A percentile compares a stretch with the other conserved stretches of the same genome.
phyloP scores from a whole-genome alignment of 495 filamentous ascomycete genomes.

The Neurospora sp. region DNA sequence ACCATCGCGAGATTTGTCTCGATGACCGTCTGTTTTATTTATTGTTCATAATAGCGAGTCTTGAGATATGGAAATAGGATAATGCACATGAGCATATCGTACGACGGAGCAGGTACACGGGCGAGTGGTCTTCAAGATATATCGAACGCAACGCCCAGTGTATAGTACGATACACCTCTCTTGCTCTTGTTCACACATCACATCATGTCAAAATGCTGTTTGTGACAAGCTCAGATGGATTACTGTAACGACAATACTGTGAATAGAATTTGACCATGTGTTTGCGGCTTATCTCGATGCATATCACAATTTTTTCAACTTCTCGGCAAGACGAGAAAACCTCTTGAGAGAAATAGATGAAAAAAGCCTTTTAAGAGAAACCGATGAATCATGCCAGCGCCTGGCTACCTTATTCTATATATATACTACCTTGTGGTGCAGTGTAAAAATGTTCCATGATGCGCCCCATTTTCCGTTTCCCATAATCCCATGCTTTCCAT shows the following conservation, averaged over 20 bases:
- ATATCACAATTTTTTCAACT: neutral
- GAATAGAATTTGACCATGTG: neutral
- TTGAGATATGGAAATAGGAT: no score
- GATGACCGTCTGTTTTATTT: no score
- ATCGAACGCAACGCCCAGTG: no score
- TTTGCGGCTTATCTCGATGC: no score
- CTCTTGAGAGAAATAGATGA: no score
- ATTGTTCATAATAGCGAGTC: no score
- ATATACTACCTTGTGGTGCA: neutral
- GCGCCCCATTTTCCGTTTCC: neutral
- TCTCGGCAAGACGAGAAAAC: neutral
- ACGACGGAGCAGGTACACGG: no score
- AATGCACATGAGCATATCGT: no score
- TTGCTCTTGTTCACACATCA: no score
- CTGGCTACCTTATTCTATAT: neutral
- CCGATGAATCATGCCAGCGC: neutral
- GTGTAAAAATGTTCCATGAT: neutral
- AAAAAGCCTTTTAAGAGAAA: neutral
- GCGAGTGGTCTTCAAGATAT: no score
- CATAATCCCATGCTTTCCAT: neutral
- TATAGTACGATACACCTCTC: no score
- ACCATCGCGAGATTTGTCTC: neutral
- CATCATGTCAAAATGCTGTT: no score
- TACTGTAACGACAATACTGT: neutral
- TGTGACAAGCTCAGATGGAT: neutral